These are phyloP conservation scores for Rhizopus arrhizus DNA, from an alignment of 371 early-diverging fungal species.

Conservation along the genomic window DNA sequence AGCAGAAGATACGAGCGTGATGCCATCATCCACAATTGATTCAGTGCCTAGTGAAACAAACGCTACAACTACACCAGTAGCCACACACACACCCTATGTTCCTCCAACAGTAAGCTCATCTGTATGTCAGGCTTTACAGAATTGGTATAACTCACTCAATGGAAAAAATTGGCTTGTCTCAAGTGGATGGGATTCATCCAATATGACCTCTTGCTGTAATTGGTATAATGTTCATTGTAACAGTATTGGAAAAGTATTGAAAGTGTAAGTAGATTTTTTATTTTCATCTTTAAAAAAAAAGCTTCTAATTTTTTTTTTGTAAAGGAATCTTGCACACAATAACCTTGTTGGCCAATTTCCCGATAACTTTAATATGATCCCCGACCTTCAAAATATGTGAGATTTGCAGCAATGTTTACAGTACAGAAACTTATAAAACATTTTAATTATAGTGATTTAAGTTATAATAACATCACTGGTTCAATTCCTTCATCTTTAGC, in stretches of 20 bases:
- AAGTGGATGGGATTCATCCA: constrained; percentile 43
- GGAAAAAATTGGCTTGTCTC: constrained; percentile 41
- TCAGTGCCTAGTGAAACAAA: background rate
- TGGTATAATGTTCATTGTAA: constrained; percentile 49
- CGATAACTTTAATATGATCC: constrained; percentile 40
- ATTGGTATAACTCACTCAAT: constrained; percentile 34
- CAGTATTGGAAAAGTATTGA: constrained; percentile 34
- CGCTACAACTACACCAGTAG: background rate
- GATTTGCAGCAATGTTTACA: too few species aligned
- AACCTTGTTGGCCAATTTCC: constrained; percentile 55
- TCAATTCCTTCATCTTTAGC: constrained; percentile 44
- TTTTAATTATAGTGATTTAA: constrained; percentile 40
- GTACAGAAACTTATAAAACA: too few species aligned
- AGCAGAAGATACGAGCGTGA: background rate
- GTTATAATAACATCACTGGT: constrained; percentile 54
- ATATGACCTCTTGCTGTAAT: constrained; percentile 51
- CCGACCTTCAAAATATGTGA: constrained; percentile 50
- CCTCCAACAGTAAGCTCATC: constrained; percentile 12
- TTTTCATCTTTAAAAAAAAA: background rate
- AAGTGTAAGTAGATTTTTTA: constrained; percentile 33
- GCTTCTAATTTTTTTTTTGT: background rate
- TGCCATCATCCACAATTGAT: background rate
- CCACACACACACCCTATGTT: constrained; percentile 1
- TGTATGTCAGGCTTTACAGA: constrained; percentile 38
- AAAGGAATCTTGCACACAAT: constrained; percentile 48